A percentile compares a stretch with the other conserved stretches of the same genome.
Conservation (phyloP, 2,329 filamentous ascomycete genomes). For the Graphilbum sp. region DNA sequence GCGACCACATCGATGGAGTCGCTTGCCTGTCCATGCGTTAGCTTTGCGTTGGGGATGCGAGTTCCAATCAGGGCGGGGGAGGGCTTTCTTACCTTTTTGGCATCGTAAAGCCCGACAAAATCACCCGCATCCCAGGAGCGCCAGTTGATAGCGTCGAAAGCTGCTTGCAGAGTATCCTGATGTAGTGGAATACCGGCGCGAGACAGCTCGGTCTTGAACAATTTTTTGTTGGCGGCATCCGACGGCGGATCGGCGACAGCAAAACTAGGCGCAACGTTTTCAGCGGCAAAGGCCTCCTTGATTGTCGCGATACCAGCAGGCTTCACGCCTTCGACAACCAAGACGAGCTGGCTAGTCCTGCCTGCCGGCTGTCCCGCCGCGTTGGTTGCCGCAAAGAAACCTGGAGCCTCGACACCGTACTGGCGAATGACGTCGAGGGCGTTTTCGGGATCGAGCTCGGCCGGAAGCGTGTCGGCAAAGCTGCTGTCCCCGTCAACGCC, state of each 20-base stretch:
- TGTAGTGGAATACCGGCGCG: conserved; percentile 20
- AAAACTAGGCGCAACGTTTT: conserved; percentile 28
- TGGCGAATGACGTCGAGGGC: conserved; percentile 40
- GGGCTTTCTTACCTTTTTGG: conserved; percentile 21
- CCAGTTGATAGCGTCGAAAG: conserved; percentile 24
- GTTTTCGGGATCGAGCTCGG: conserved; percentile 25
- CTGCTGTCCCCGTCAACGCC: conserved; percentile 29
- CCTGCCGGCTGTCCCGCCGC: conserved; percentile 12
- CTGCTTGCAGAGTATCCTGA: conserved; percentile 16
- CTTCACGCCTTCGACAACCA: conserved; percentile 41
- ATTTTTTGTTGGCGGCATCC: conserved; percentile 22
- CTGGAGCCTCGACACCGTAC: conserved; percentile 35
- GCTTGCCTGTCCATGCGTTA: conserved; percentile 4
- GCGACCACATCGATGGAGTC: conserved; percentile 26
- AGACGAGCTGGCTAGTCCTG: conserved; percentile 33
- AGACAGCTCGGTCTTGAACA: conserved; percentile 24
- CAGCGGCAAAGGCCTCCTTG: conserved; percentile 22
- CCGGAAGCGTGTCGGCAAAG: conserved; percentile 28
- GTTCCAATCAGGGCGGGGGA: too few species aligned
- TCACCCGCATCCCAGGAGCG: conserved; percentile 26
- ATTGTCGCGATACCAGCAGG: conserved; percentile 23
- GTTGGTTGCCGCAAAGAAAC: conserved; percentile 30
- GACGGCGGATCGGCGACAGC: conserved; percentile 29
- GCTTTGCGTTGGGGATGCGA: not conserved
- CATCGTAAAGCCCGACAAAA: conserved; percentile 26